phyloP scores from a whole-genome alignment of 306 rosid genomes.

The Acacia melanoxylon region DNA sequence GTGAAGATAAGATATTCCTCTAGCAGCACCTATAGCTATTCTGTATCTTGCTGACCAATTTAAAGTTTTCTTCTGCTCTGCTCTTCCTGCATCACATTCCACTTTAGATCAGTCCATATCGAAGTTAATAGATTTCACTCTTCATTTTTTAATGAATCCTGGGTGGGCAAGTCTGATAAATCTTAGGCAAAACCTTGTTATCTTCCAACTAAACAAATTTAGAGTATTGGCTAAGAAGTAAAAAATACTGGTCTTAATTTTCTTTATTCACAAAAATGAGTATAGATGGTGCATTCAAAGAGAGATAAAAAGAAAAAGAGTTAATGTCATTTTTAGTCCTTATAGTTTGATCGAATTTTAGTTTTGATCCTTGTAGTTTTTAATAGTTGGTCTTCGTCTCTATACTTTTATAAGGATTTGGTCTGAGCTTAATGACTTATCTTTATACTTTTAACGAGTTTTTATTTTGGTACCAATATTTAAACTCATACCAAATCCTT shows the following conservation, averaged over 20 bases:
- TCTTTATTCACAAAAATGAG: background rate
- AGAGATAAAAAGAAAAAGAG: background rate
- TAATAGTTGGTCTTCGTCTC: too few species aligned
- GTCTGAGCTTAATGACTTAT: too few species aligned
- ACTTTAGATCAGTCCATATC: conserved; percentile 10
- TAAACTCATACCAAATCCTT: too few species aligned
- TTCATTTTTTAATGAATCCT: background rate
- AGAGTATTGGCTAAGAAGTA: background rate
- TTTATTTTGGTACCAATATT: too few species aligned
- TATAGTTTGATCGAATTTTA: too few species aligned
- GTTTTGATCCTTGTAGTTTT: too few species aligned
- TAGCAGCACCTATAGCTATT: conserved; percentile 87
- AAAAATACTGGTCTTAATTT: background rate
- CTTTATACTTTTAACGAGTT: too few species aligned
- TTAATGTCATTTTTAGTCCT: too few species aligned
- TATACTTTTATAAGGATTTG: too few species aligned
- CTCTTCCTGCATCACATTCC: conserved; percentile 55
- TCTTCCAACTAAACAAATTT: background rate
- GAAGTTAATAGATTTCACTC: background rate
- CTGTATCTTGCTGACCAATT: conserved; percentile 77
- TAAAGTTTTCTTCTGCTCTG: conserved; percentile 50
- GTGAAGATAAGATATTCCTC: conserved; percentile 94
- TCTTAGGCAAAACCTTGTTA: background rate
- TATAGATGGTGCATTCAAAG: background rate
- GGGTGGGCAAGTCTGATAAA: background rate